Conservation (phyloP, 2,329 filamentous ascomycete genomes). For the Juglanconis oblonga region DNA sequence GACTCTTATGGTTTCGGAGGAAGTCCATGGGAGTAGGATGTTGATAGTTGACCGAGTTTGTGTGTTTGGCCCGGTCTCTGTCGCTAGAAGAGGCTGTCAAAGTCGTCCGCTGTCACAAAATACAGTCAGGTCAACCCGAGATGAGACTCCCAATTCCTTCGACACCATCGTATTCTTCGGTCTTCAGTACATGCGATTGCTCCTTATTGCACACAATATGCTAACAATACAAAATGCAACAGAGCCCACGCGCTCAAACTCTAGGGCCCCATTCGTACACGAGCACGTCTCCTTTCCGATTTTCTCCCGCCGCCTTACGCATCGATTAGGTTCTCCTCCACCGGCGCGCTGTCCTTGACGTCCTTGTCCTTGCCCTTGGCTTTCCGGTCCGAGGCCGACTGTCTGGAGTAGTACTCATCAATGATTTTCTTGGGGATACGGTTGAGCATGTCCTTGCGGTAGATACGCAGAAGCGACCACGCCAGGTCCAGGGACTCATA, state of each 20-base stretch:
- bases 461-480: constrained; percentile 94
- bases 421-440: constrained; percentile 82
- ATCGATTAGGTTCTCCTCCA: constrained; percentile 36
- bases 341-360: constrained; percentile 26
- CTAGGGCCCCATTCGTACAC: constrained; percentile 6
- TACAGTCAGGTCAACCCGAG: not conserved
- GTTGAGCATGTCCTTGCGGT: constrained; percentile 97
- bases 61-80: too few relatives aligned
- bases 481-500: constrained; percentile 93
- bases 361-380: constrained; percentile 53
- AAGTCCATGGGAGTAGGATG: too few relatives aligned
- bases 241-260: constrained; percentile 7
- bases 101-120: too few relatives aligned
- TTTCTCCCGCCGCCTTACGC: constrained; percentile 23
- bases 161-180: constrained; percentile 5
- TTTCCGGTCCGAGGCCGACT: constrained; percentile 56
- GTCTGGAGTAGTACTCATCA: constrained; percentile 78
- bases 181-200: constrained; percentile 13
- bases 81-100: too few relatives aligned
- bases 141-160: not conserved
- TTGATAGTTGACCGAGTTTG: too few relatives aligned
- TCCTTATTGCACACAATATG: constrained; percentile 12
- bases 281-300: not conserved
- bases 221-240: constrained; percentile 18
- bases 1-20: too few relatives aligned